These are phyloP conservation scores for Pleurotus sapidus DNA, from an alignment of 768 basidiomycete species.

Conservation along the genomic window DNA sequence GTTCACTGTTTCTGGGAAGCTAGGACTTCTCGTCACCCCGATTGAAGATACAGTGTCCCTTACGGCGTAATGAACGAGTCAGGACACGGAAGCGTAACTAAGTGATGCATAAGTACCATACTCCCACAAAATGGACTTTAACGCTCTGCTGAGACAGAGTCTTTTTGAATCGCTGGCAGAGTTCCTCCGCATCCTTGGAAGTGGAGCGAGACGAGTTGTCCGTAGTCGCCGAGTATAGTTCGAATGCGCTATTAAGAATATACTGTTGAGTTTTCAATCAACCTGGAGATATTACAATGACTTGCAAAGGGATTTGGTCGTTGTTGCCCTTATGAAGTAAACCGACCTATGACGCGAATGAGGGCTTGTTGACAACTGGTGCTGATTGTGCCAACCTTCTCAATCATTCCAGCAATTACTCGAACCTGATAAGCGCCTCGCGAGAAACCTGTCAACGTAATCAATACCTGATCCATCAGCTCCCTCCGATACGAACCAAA, in stretches of 20 bases:
- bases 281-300: not conserved
- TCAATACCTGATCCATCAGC: not conserved
- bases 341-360: constrained; percentile 29
- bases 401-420: constrained; percentile 41
- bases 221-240: constrained; percentile 27
- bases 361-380: not conserved
- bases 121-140: constrained; percentile 41
- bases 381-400: constrained; percentile 20
- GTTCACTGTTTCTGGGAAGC: constrained; percentile 26
- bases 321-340: constrained; percentile 38
- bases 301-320: constrained; percentile 36
- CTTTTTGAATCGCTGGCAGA: constrained; percentile 17
- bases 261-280: not conserved
- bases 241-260: constrained; percentile 28
- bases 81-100: not conserved
- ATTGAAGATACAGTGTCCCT: constrained; percentile 51
- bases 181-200: constrained; percentile 2
- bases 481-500: constrained; percentile 27
- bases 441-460: constrained; percentile 34
- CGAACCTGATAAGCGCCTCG: constrained; percentile 47
- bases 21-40: constrained; percentile 27
- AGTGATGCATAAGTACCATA: constrained; percentile 28
- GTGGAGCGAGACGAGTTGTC: not conserved
- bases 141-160: constrained; percentile 21
- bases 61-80: not conserved